Conservation (phyloP, 2,329 filamentous ascomycete species). For the Dryadomyces sulphureus region DNA sequence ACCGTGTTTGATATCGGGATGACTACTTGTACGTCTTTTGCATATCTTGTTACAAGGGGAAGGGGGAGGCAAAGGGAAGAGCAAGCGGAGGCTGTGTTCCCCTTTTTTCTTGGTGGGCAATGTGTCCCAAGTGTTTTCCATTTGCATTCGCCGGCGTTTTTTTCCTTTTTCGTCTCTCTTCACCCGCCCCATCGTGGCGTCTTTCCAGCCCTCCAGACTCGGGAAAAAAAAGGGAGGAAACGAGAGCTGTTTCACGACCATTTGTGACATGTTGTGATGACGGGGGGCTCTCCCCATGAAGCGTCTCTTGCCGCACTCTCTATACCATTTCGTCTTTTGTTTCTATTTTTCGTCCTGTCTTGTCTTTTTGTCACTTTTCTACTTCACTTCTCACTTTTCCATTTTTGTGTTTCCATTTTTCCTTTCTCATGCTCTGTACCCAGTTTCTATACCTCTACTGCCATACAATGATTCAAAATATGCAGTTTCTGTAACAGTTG, state of each 20-base stretch:
- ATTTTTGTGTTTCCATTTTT: too few species aligned
- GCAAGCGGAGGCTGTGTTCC: neutral
- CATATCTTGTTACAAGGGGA: neutral
- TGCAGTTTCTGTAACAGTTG: too few species aligned
- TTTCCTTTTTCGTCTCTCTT: neutral
- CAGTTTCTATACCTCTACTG: too few species aligned
- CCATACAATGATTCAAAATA: too few species aligned
- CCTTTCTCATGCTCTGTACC: too few species aligned
- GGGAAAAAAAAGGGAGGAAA: neutral
- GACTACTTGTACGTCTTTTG: neutral
- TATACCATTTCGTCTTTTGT: neutral
- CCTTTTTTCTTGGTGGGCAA: neutral
- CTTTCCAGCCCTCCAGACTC: neutral
- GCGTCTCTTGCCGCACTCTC: neutral
- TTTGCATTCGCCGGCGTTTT: neutral
- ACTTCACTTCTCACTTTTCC: neutral
- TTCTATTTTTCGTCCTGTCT: neutral
- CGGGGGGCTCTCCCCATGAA: neutral
- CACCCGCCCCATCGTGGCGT: neutral
- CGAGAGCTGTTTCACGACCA: neutral
- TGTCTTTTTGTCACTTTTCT: neutral
- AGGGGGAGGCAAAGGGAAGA: neutral
- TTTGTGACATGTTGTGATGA: neutral
- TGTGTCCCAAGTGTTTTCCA: too few species aligned
- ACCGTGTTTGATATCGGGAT: neutral